Evolutionary conservation across 345 rosid species (phyloP).

Genomic region (Camelina hispida): DNA sequence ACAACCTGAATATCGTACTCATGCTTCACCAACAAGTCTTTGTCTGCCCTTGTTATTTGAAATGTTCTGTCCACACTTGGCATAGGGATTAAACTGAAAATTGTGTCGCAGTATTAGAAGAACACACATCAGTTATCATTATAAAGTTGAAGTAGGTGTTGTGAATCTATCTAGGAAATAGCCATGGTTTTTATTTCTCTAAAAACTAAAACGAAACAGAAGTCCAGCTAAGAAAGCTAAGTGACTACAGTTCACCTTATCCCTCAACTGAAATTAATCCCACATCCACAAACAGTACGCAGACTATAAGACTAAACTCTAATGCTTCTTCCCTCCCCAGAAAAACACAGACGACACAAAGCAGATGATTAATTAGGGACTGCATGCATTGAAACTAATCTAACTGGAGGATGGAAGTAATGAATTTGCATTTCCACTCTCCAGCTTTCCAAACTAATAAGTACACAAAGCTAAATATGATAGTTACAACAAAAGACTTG

Average conservation of each 20-base stretch:
- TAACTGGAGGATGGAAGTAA: background rate
- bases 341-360: background rate
- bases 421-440: background rate
- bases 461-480: background rate
- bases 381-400: constrained; percentile 1
- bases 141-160: constrained; percentile 1
- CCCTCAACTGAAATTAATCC: constrained; percentile 3
- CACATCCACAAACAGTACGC: constrained; percentile 24
- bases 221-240: constrained; percentile 12
- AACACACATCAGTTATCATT: constrained; percentile 6
- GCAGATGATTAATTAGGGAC: background rate
- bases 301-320: constrained; percentile 16
- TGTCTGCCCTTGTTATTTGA: constrained; percentile 70
- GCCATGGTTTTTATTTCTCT: background rate
- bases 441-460: constrained; percentile 3
- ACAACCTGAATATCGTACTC: constrained; percentile 84
- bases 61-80: constrained; percentile 75
- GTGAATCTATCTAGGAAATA: constrained; percentile 21
- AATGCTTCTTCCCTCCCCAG: constrained; percentile 5
- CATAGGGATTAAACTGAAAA: constrained; percentile 69
- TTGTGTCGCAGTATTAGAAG: constrained; percentile 14
- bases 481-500: background rate
- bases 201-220: constrained; percentile 16
- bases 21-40: constrained; percentile 65
- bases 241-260: constrained; percentile 20